phyloP scores from a whole-genome alignment of 2,329 filamentous ascomycete genomes.

The Diaporthe batatas region DNA sequence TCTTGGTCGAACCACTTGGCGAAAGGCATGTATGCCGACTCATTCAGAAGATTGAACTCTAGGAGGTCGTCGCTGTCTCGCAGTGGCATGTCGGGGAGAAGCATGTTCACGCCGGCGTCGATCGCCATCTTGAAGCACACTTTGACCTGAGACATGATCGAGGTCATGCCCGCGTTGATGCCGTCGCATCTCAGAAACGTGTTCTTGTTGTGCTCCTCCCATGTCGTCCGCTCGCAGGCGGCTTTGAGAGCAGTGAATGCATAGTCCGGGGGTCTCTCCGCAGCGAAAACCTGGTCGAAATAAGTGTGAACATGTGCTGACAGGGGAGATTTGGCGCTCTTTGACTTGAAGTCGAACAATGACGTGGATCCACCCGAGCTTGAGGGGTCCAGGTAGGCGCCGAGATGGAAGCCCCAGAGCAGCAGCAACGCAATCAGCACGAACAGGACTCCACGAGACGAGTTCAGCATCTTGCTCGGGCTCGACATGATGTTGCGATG shows the following conservation, averaged over 20 bases:
- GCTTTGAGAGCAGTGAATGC: slow-evolving; percentile 45
- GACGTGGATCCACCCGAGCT: neutral
- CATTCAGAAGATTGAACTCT: slow-evolving; percentile 49
- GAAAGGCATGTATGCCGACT: slow-evolving; percentile 46
- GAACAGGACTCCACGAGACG: neutral
- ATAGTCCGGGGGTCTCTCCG: slow-evolving; percentile 42
- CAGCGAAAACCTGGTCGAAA: slow-evolving; percentile 52
- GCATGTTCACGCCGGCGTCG: slow-evolving; percentile 46
- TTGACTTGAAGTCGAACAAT: slow-evolving; percentile 7
- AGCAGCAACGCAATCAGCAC: slow-evolving; percentile 12
- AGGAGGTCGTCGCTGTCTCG: slow-evolving; percentile 46
- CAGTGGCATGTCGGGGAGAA: slow-evolving; percentile 49
- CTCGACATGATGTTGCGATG: neutral
- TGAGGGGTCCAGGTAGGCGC: slow-evolving; percentile 16
- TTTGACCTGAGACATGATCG: slow-evolving; percentile 50
- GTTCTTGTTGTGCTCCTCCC: slow-evolving; percentile 42
- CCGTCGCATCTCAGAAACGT: slow-evolving; percentile 48
- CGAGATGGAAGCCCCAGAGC: slow-evolving; percentile 22
- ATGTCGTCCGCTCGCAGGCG: slow-evolving; percentile 37
- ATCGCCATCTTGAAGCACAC: slow-evolving; percentile 51
- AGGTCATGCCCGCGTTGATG: slow-evolving; percentile 49
- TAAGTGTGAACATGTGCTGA: slow-evolving; percentile 45
- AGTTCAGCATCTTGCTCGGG: slow-evolving; percentile 5
- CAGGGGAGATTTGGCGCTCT: neutral
- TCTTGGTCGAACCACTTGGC: slow-evolving; percentile 50